Conservation (phyloP, 148 eudicot species). For the Spergularia bocconei region DNA sequence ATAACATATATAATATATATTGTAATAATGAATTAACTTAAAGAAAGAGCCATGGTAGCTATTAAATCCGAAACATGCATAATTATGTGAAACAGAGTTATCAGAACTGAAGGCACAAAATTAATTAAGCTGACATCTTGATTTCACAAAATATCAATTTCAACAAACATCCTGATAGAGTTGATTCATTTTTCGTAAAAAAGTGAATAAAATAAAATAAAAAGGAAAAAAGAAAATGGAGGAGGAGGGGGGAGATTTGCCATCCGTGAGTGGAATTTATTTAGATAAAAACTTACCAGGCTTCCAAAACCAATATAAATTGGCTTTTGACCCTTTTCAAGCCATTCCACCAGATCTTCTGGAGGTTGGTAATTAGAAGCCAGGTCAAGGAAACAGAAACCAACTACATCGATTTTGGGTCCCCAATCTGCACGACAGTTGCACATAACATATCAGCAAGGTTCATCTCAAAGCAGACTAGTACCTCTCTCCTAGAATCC, state of each 20-base stretch:
- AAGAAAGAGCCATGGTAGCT: not conserved
- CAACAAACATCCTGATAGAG: not conserved
- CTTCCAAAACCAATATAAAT: slow-evolving; percentile 93
- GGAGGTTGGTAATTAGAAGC: slow-evolving; percentile 81
- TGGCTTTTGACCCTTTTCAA: slow-evolving; percentile 64
- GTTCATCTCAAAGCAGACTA: not conserved
- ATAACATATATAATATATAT: not conserved
- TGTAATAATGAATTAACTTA: not conserved
- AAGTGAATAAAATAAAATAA: too few relatives aligned
- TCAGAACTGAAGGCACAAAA: not conserved
- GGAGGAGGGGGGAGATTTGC: not conserved
- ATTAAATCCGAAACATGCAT: not conserved
- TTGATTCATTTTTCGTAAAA: not conserved
- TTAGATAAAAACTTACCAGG: slow-evolving; percentile 54
- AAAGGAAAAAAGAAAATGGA: too few relatives aligned
- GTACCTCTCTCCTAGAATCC: not conserved
- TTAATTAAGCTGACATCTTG: not conserved
- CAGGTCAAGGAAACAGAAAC: slow-evolving; percentile 92
- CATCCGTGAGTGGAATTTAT: not conserved
- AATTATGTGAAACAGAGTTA: not conserved
- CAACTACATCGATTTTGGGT: slow-evolving; percentile 86
- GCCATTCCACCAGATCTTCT: slow-evolving; percentile 70
- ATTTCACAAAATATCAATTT: not conserved
- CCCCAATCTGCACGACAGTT: slow-evolving; percentile 74
- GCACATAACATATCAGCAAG: slow-evolving; percentile 6